Evolutionary conservation across 768 basidiomycete genomes (phyloP).

Genomic region (Xanthoconium stramineum): DNA sequence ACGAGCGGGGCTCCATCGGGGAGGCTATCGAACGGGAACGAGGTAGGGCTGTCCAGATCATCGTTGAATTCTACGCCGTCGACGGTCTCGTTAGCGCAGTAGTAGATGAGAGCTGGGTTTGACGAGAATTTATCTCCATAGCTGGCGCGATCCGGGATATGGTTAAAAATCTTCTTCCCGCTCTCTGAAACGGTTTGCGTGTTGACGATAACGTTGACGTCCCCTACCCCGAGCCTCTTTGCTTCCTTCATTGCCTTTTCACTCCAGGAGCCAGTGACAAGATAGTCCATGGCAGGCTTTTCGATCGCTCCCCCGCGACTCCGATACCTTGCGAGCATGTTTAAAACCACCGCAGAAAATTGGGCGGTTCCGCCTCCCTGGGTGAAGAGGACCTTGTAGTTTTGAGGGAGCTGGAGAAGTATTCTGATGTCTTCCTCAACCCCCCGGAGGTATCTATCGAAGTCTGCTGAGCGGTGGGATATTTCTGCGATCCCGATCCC

Average conservation of each 20-base stretch:
- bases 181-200: slow-evolving; percentile 58
- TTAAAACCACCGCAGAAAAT: slow-evolving; percentile 89
- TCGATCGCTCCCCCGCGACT: slow-evolving; percentile 57
- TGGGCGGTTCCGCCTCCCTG: slow-evolving; percentile 93
- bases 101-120: slow-evolving; percentile 90
- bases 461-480: slow-evolving; percentile 92
- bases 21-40: slow-evolving; percentile 83
- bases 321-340: slow-evolving; percentile 85
- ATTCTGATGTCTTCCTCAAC: slow-evolving; percentile 66
- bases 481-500: slow-evolving; percentile 97
- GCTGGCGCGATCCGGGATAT: slow-evolving; percentile 67
- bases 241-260: slow-evolving; percentile 85
- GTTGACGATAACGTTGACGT: slow-evolving; percentile 71
- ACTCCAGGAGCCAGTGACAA: slow-evolving; percentile 92
- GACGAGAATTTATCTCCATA: slow-evolving; percentile 65
- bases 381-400: slow-evolving; percentile 85
- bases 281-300: slow-evolving; percentile 76
- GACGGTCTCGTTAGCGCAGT: slow-evolving; percentile 99
- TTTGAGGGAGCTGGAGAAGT: slow-evolving; percentile 78
- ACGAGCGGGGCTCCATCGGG: slow-evolving; percentile 71
- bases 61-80: slow-evolving; percentile 87
- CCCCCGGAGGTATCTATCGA: slow-evolving; percentile 61
- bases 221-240: slow-evolving; percentile 55
- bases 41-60: slow-evolving; percentile 48
- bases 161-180: slow-evolving; percentile 66